Conservation (phyloP, 768 basidiomycete species). For the Punctularia strigosozonata region DNA sequence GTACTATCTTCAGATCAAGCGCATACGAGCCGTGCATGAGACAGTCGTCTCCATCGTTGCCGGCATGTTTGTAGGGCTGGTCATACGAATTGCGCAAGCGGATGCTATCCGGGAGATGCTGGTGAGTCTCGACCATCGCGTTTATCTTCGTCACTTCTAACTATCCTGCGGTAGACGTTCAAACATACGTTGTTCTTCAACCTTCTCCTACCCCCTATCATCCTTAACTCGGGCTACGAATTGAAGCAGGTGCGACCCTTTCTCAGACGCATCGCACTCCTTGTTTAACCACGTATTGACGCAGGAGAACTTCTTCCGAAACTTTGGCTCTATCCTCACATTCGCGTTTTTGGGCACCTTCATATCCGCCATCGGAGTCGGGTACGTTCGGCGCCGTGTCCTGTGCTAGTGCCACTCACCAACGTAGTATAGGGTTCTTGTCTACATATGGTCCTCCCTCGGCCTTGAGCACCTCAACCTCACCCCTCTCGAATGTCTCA, state of each 20-base stretch:
- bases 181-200: conserved; percentile 98
- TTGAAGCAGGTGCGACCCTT: conserved; percentile 68
- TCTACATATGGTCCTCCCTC: conserved; percentile 89
- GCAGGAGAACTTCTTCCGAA: conserved; percentile 97
- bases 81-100: conserved; percentile 83
- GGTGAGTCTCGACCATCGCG: conserved; percentile 40
- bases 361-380: conserved; percentile 91
- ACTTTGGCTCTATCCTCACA: conserved; percentile 90
- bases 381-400: conserved; percentile 59
- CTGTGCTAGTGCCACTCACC: too few relatives aligned
- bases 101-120: conserved; percentile 96
- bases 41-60: conserved; percentile 92
- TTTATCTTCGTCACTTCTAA: conserved; percentile 5
- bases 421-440: conserved; percentile 64
- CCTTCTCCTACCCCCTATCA: conserved; percentile 94
- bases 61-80: conserved; percentile 90
- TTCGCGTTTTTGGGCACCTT: conserved; percentile 95
- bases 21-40: conserved; percentile 92
- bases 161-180: conserved; percentile 53
- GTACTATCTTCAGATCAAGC: conserved; percentile 95
- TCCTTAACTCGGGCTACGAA: conserved; percentile 95
- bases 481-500: conserved; percentile 84
- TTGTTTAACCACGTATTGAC: neutral
- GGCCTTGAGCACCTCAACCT: conserved; percentile 84
- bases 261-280: neutral